Conservation (phyloP, 768 basidiomycete genomes). For the Cystobasidium tubakii region DNA sequence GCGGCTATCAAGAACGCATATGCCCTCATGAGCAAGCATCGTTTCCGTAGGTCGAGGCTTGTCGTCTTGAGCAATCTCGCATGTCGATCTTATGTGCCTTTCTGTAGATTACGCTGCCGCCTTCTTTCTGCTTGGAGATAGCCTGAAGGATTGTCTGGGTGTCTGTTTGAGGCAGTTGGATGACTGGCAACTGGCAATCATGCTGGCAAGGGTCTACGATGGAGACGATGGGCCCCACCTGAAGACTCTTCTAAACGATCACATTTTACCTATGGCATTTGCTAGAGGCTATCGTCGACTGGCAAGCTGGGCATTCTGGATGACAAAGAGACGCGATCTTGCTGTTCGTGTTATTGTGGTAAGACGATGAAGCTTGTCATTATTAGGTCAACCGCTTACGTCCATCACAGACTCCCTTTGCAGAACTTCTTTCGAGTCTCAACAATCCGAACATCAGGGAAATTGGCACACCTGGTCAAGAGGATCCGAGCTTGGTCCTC, state of each 20-base stretch:
- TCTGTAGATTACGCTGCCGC: conserved; percentile 88
- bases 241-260: conserved; percentile 62
- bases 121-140: conserved; percentile 87
- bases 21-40: conserved; percentile 78
- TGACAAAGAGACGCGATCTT: conserved; percentile 76
- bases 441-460: conserved; percentile 52
- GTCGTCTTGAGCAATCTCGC: too few relatives aligned
- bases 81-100: too few relatives aligned
- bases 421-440: conserved; percentile 36
- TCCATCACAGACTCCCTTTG: conserved; percentile 42
- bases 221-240: conserved; percentile 73
- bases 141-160: conserved; percentile 81
- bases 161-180: conserved; percentile 79
- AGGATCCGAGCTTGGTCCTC: conserved; percentile 86
- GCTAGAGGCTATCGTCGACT: conserved; percentile 83
- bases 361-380: conserved; percentile 47
- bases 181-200: conserved; percentile 85
- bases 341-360: conserved; percentile 86
- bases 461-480: conserved; percentile 80
- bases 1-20: conserved; percentile 96
- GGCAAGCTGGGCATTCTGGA: conserved; percentile 94
- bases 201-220: conserved; percentile 77
- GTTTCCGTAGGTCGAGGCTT: conserved; percentile 63
- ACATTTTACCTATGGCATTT: conserved; percentile 78
- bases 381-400: neutral